Conservation (phyloP, 495 filamentous ascomycete species). For the Talaromyces stipitatus region DNA sequence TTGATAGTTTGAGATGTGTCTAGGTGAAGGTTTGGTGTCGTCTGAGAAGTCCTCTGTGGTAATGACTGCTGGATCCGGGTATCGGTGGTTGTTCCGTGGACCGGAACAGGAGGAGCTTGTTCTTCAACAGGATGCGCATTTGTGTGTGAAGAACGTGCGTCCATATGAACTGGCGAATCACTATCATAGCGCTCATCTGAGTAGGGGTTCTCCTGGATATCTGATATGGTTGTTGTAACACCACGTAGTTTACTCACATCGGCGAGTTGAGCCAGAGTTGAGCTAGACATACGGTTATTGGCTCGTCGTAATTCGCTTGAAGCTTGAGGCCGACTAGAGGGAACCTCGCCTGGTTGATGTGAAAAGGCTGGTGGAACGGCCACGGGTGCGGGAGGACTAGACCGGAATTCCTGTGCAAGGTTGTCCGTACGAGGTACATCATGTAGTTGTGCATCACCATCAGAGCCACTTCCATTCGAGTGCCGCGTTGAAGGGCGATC, state of each 20-base stretch:
- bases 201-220: constrained; percentile 12
- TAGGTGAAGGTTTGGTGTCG: constrained; percentile 25
- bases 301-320: constrained; percentile 68
- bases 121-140: background rate
- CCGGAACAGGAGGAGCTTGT: background rate
- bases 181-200: background rate
- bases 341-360: constrained; percentile 60
- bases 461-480: constrained; percentile 47
- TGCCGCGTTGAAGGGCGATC: constrained; percentile 15
- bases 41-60: constrained; percentile 9
- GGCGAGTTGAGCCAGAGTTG: constrained; percentile 69
- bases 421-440: constrained; percentile 14
- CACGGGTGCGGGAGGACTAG: constrained; percentile 63
- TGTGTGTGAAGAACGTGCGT: background rate
- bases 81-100: background rate
- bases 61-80: background rate
- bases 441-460: constrained; percentile 42
- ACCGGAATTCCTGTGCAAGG: constrained; percentile 40
- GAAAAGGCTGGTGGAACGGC: constrained; percentile 67
- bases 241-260: constrained; percentile 49
- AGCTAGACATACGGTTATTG: constrained; percentile 72
- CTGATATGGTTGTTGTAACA: constrained; percentile 21
- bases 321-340: constrained; percentile 58
- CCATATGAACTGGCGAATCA: background rate
- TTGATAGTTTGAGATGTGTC: constrained; percentile 40